Base-by-base conservation (phyloP, 129 eudicot species). In the Dittrichia graveolens region DNA sequence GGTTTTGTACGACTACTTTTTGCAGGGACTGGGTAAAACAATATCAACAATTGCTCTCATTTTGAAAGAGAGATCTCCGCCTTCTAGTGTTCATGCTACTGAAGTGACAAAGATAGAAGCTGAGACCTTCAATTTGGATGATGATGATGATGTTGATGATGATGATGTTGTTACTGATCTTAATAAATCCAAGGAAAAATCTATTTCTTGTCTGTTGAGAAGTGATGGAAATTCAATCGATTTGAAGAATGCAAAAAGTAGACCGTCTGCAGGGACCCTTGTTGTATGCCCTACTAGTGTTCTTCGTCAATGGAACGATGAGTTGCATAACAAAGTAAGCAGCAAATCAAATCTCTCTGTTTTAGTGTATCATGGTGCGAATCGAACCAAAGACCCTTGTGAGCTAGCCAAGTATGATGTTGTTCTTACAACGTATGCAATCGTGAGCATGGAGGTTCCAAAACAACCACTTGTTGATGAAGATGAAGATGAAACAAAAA, bases 281-380 rank as follows among this genome's bases (percentile, higher is more conserved):
- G 79, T 95, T 67, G 99, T 95, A 24, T 95, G 99, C 72, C 99
- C 99, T 12, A 95, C 99, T 11, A 88, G 96, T 81, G 99, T 95
- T 49, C 90, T 95, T 38, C 90, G 97, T 11, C 99, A 95, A 72
- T 95, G 99, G 99, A 82, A 81, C 19, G 96, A 88, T 6, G 99
- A 95, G 75, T 80, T 95, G 83, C 85, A 65, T 18, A 88, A 73
- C 58, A 95, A 91, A 80, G 97, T 95, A 19, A 84, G 84, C 48
- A 85, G 69, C 7, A 55, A 77, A 73, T 94, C 91, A 38, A 82
- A 84, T 72, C 91, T 95, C 18, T 88, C 96, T 10, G 94, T 95
- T 53, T 81, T 86, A 75, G 75, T 89, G 10, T 95, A 95, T 68
- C 94, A 95, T 71, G 99, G 99, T 62, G 83, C 91, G 74, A 91